These are phyloP conservation scores for bread wheat (Triticum aestivum) DNA, from an alignment of 176 grass and related monocot genomes.

Conservation along the genomic window IWGSC_CS_RefSeq_v2.1 NC_057809.1:414860461-414860960, in stretches of 20 bases:
- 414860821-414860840: neutral
- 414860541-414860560: neutral
- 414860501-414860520: neutral
- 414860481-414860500: neutral
- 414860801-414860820: neutral
- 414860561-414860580: neutral
- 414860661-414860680: neutral
- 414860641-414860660: neutral
- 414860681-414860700: neutral
- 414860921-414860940: neutral
- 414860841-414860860: neutral
- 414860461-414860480: neutral
- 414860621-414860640: neutral
- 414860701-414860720: neutral
- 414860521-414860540: neutral
- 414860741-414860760: neutral
- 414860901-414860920: neutral
- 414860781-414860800: neutral
- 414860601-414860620: neutral
- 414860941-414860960: neutral
- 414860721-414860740: neutral
- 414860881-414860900: neutral
- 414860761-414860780: neutral
- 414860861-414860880: no score
- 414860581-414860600: neutral